Base-by-base conservation (phyloP, 306 rosid genomes). In the Lotus japonicus region DNA sequence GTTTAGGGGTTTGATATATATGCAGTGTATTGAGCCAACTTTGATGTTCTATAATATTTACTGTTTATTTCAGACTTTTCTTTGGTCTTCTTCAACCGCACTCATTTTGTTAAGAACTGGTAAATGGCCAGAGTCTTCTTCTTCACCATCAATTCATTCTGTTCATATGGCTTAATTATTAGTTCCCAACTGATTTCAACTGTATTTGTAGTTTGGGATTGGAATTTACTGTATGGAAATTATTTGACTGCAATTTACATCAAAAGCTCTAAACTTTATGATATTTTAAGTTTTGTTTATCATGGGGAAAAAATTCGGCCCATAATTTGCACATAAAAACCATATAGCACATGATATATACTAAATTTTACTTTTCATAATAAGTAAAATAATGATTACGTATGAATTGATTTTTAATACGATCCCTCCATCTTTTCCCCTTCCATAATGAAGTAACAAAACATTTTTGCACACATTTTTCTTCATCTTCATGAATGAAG, bases 141-240 rank as follows among this genome's bases (percentile, higher is more conserved):
- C 66, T 51, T 59, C 51, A 50, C 39, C 64, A 48, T 45, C 35
- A 35, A 8, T 11, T 10, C 9, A 55, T 6, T 52, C 46, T 72
- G 52, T 48, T 55, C 36, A 50, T 45, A 62, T 66, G 72, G 23
- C 60, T 11, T 21, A 48, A 53, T 39, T 21, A 76, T 53, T 64
- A 74, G 26, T 16, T 57, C 42, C 26, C 41, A 46, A 48, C 35
- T 70, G 52, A 60, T 42, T 19, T 72, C 65, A 82, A 77, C 59
- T 74, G 48, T 16, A 35, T 14, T 14, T 0, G 31, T 49, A 56
- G 70, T 15, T 66, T 68, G 59, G 41, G 53, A 36, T 19, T 31
- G 54, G 61, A 55, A n/a, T 70, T 69, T 65, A 60, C 74, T 84
- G 52, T 82, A 57, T 56, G 54, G 66, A 43, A 71, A 79, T 45